Percentiles rank a stretch among this genome's conserved stretches.
Evolutionary conservation across 2,329 filamentous ascomycete genomes (phyloP).

Genomic region (Berkeleyomyces basicola): DNA sequence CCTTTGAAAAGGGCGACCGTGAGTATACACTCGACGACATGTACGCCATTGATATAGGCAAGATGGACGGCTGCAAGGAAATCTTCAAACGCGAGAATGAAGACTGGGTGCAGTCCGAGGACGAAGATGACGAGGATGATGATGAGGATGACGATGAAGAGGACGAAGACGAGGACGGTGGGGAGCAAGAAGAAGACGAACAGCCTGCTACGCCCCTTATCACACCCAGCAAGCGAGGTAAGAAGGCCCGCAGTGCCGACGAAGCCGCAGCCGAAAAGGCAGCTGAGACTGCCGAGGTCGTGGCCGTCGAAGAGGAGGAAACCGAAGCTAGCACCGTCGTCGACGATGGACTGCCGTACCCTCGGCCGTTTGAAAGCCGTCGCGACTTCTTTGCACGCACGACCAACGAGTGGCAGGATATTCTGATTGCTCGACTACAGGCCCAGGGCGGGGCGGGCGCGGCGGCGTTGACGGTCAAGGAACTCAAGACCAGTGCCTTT

Average conservation of each 20-base stretch:
- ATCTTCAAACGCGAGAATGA: conserved; percentile 70
- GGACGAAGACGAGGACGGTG: conserved; percentile 33
- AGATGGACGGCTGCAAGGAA: conserved; percentile 85
- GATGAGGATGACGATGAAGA: conserved; percentile 38
- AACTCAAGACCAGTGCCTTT: conserved; percentile 82
- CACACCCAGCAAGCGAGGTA: conserved; percentile 40
- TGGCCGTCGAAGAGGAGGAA: conserved; percentile 29
- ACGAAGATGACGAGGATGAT: conserved; percentile 44
- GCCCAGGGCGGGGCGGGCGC: conserved; percentile 45
- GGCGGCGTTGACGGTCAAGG: conserved; percentile 63
- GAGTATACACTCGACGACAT: conserved; percentile 95
- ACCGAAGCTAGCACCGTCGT: conserved; percentile 32
- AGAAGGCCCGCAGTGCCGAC: conserved; percentile 30
- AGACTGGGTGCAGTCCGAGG: conserved; percentile 58
- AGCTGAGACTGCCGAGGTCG: conserved; percentile 21
- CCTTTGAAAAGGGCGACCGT: conserved; percentile 83
- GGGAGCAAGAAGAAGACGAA: conserved; percentile 30
- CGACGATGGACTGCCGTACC: conserved; percentile 61
- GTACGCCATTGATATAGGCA: conserved; percentile 84
- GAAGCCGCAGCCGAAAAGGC: conserved; percentile 26
- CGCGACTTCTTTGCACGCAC: conserved; percentile 87
- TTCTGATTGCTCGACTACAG: conserved; percentile 59
- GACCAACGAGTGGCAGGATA: conserved; percentile 76
- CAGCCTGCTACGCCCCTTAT: conserved; percentile 26
- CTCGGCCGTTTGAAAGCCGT: conserved; percentile 71